These are phyloP conservation scores for Lavandula angustifolia DNA, from an alignment of 257 asterid species.

Conservation along the genomic window DNA sequence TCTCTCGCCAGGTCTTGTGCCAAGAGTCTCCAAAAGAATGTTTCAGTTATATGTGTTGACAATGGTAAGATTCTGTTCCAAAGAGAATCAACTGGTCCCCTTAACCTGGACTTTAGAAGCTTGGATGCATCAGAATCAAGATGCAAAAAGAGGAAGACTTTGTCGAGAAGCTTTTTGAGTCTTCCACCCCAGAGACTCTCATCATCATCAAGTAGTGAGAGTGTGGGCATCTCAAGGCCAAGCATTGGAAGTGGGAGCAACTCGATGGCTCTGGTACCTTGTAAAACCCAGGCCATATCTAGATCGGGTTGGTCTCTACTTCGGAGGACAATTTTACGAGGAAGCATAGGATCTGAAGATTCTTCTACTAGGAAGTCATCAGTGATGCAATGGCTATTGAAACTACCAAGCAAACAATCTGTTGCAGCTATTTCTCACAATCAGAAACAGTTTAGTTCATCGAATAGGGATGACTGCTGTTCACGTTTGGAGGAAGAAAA, in stretches of 20 bases:
- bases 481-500: slow-evolving; percentile 39
- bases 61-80: slow-evolving; percentile 67
- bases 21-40: slow-evolving; percentile 48
- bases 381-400: slow-evolving; percentile 51
- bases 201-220: slow-evolving; percentile 33
- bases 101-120: slow-evolving; percentile 36
- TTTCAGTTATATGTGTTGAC: slow-evolving; percentile 60
- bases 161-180: slow-evolving; percentile 46
- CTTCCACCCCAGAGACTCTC: slow-evolving; percentile 29
- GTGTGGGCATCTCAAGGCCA: slow-evolving; percentile 33
- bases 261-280: slow-evolving; percentile 55
- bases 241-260: slow-evolving; percentile 36
- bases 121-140: slow-evolving; percentile 44
- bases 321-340: slow-evolving; percentile 47
- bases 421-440: slow-evolving; percentile 67
- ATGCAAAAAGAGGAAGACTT: slow-evolving; percentile 44
- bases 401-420: slow-evolving; percentile 55
- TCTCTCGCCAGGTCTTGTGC: slow-evolving; percentile 76
- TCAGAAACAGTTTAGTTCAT: slow-evolving; percentile 45
- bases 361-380: slow-evolving; percentile 46
- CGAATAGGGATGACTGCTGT: slow-evolving; percentile 40
- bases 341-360: slow-evolving; percentile 40
- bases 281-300: slow-evolving; percentile 37
- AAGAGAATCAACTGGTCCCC: slow-evolving; percentile 43
- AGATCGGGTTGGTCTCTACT: slow-evolving; percentile 66